Evolutionary conservation across 139 green algal species (phyloP), one percentile per base, ranked within the genome.

Genomic region (Spirogloea muscicola): DNA sequence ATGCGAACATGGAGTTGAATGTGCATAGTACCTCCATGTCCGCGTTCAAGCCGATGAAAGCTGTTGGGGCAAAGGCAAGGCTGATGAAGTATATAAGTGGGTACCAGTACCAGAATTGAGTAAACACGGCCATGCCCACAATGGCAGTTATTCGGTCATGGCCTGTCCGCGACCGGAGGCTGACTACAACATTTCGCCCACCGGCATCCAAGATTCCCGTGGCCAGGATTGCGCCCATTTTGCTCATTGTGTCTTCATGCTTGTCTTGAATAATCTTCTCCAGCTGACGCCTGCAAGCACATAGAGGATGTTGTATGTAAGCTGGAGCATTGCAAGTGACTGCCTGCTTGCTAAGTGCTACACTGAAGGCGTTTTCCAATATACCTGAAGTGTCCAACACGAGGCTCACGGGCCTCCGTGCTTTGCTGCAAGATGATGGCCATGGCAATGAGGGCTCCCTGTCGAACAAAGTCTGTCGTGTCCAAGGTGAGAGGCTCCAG

Each of bases 91-190:
- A 96, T 13, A 84, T 83, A 27, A 98, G 78, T 3, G 93, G 93
- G 86, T 96, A 96, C 93, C 93, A 98, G 86, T 96, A 97, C 94
- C 94, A 99, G 86, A 96, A 95, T 81, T 98, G 92, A 10, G 86
- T 90, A 86, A 99, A 99, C 27, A 98, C 74, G 1, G 91, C 88
- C 60, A 98, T 85, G 1, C 89, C 92, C 3, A 98, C 72, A 9
- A 96, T 82, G 41, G 86, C 85, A 31, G 90, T 95, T 77, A 94
- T 89, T 9, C 95, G 86, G 82, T 90, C 88, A 78, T 87, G 85
- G 29, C 93, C 94, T 0, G 81, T 87, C 46, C 80, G 64, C 4
- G 86, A 87, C 41, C 90, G 86, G 75, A 97, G 84, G 0, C 80
- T 86, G 21, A 98, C 66, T 33, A 88, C 96, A 31, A 89, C 82